phyloP scores from a whole-genome alignment of 306 rosid species.

The Luffa aegyptiaca region DNA sequence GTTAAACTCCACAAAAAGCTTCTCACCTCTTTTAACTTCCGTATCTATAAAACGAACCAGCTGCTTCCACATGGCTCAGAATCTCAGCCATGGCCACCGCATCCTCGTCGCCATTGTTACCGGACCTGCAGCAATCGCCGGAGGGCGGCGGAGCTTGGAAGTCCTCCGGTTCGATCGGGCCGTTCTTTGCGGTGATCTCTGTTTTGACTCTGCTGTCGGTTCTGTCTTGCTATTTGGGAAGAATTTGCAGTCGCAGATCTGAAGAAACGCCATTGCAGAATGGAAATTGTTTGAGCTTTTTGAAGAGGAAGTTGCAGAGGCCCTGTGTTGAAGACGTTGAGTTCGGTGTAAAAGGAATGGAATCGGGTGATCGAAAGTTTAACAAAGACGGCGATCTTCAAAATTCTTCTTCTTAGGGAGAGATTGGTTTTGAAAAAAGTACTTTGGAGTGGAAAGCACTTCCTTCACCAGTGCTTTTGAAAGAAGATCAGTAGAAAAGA shows the following conservation, averaged over 20 bases:
- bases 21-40: slow-evolving; percentile 10
- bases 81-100: slow-evolving; percentile 19
- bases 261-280: slow-evolving; percentile 29
- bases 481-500: too few relatives aligned
- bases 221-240: slow-evolving; percentile 48
- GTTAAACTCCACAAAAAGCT: slow-evolving; percentile 6
- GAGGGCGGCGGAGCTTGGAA: slow-evolving; percentile 23
- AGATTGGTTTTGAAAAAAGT: too few relatives aligned
- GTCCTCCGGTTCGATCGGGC: slow-evolving; percentile 57
- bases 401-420: not conserved
- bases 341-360: slow-evolving; percentile 28
- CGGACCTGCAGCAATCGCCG: slow-evolving; percentile 24
- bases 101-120: slow-evolving; percentile 9
- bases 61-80: not conserved
- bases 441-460: too few relatives aligned
- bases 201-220: slow-evolving; percentile 38
- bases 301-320: slow-evolving; percentile 23
- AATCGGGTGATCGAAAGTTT: slow-evolving; percentile 24
- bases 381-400: not conserved
- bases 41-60: not conserved
- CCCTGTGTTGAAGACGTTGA: slow-evolving; percentile 18
- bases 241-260: slow-evolving; percentile 21
- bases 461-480: too few relatives aligned
- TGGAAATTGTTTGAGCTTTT: slow-evolving; percentile 34
- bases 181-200: slow-evolving; percentile 57